phyloP scores from a whole-genome alignment of 306 rosid genomes.

The Corylus heterophylla region DNA sequence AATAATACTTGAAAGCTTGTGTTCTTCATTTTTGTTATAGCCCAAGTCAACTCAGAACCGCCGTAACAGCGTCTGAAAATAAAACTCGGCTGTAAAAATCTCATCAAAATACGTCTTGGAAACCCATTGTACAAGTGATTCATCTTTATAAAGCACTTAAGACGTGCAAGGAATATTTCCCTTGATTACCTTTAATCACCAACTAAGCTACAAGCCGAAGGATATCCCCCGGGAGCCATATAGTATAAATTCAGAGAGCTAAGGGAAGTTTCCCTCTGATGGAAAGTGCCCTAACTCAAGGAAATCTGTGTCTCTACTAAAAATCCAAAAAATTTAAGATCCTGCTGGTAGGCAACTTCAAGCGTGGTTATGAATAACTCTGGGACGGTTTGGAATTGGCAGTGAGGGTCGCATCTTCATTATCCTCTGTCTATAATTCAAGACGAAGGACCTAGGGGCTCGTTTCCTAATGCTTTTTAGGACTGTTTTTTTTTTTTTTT shows the following conservation, averaged over 20 bases:
- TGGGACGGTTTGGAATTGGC: not conserved
- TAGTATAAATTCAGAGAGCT: not conserved
- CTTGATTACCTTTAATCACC: not conserved
- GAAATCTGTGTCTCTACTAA: not conserved
- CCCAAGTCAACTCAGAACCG: not conserved
- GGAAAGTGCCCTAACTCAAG: not conserved
- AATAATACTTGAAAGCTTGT: not conserved
- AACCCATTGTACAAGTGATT: not conserved
- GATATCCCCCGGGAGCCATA: not conserved
- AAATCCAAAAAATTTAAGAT: not conserved
- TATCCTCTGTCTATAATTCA: not conserved
- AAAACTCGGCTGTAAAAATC: not conserved
- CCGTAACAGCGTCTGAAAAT: not conserved
- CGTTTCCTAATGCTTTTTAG: too few species aligned
- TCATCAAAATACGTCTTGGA: not conserved
- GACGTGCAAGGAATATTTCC: not conserved
- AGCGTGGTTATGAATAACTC: not conserved
- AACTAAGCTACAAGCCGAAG: not conserved
- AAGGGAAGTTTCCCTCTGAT: slow-evolving; percentile 5
- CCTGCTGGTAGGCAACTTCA: slow-evolving; percentile 5
- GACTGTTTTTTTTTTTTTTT: too few species aligned
- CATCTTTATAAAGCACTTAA: not conserved
- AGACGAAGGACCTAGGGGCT: not conserved
- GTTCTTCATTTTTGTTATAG: not conserved
- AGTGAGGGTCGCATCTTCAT: not conserved